phyloP scores from a whole-genome alignment of 2,329 filamentous ascomycete species.

The Colletotrichum plurivorum region DNA sequence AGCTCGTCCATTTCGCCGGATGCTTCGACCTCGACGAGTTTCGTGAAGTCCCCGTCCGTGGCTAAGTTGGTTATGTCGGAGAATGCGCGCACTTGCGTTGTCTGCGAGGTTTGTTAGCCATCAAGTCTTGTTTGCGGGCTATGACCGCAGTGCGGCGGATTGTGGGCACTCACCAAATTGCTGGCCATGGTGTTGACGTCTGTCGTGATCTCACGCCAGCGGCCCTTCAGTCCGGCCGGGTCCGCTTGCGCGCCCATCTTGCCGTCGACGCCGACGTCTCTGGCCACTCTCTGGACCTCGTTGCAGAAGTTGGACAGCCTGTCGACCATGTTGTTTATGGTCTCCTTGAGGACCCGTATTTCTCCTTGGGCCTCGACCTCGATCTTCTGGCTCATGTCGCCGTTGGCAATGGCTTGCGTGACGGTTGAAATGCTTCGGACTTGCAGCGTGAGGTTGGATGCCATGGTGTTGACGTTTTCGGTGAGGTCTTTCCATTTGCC shows the following conservation, averaged over 20 bases:
- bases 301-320: conserved; percentile 95
- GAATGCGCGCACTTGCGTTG: conserved; percentile 96
- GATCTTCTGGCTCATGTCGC: conserved; percentile 96
- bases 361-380: conserved; percentile 96
- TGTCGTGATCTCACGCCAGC: conserved; percentile 98
- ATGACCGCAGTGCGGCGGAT: conserved; percentile 4
- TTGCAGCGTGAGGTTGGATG: conserved; percentile 77
- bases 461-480: conserved; percentile 87
- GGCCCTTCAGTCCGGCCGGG: conserved; percentile 90
- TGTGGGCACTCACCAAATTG: conserved; percentile 65
- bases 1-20: conserved; percentile 99
- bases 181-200: conserved; percentile 95
- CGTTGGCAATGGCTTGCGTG: conserved; percentile 94
- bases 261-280: conserved; percentile 96
- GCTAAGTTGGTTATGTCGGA: conserved; percentile 98
- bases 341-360: conserved; percentile 93
- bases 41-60: conserved; percentile 96
- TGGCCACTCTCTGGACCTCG: conserved; percentile 94
- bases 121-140: conserved; percentile 5
- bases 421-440: conserved; percentile 94
- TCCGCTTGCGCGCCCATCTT: conserved; percentile 99
- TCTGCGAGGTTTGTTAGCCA: conserved; percentile 69
- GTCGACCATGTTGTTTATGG: conserved; percentile 99
- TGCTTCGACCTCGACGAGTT: conserved; percentile 95
- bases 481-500: conserved; percentile 99